Evolutionary conservation across 2,329 filamentous ascomycete species (phyloP).

Genomic region (Penicillium sp.): DNA sequence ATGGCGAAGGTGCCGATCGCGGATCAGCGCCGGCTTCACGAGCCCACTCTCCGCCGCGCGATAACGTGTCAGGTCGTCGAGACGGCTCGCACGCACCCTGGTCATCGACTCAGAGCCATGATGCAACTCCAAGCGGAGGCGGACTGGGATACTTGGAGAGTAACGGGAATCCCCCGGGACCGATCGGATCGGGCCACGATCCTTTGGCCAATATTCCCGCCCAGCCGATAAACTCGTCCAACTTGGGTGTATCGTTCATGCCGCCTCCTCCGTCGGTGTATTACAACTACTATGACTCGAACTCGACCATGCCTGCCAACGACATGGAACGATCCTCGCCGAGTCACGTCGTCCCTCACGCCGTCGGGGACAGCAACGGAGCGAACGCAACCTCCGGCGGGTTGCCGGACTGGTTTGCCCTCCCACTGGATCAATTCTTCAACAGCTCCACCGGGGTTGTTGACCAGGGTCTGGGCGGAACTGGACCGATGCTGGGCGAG

Average conservation of each 20-base stretch:
- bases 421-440: conserved; percentile 61
- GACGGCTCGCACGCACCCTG: conserved; percentile 28
- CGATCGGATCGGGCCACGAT: conserved; percentile 34
- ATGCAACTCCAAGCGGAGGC: conserved; percentile 16
- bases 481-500: conserved; percentile 60
- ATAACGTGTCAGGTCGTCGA: conserved; percentile 25
- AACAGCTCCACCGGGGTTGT: conserved; percentile 46
- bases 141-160: conserved; percentile 30
- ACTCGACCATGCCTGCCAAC: conserved; percentile 32
- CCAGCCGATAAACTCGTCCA: conserved; percentile 46
- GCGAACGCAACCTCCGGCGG: conserved; percentile 22
- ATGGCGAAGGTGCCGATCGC: conserved; percentile 40
- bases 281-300: conserved; percentile 44
- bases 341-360: conserved; percentile 29
- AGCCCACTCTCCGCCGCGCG: conserved; percentile 39
- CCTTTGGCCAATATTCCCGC: conserved; percentile 45
- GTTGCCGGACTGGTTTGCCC: conserved; percentile 58
- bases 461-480: conserved; percentile 57
- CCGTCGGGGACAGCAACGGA: conserved; percentile 27
- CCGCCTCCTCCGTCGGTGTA: conserved; percentile 47
- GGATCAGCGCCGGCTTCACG: conserved; percentile 35
- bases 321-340: conserved; percentile 29
- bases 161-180: conserved; percentile 19
- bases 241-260: conserved; percentile 48
- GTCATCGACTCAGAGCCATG: conserved; percentile 25